A percentile compares a stretch with the other conserved stretches of the same genome.
These are phyloP conservation scores for Sphagnum contortum DNA, from an alignment of 225 moss, liverwort and hornwort genomes.

Conservation along the genomic window DNA sequence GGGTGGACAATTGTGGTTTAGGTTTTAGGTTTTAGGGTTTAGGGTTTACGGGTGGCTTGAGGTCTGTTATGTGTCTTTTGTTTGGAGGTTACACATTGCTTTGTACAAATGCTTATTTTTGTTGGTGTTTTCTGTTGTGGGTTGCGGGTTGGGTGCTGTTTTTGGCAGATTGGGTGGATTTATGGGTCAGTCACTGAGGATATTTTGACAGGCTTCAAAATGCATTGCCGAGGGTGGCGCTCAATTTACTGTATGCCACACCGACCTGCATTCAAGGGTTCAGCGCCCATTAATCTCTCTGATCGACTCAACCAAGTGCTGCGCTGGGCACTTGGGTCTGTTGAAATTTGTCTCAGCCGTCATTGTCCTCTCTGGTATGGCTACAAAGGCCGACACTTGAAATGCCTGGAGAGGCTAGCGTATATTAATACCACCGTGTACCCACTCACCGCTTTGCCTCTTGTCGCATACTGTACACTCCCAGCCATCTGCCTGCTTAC, in stretches of 20 bases:
- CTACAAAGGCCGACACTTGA: conserved; percentile 58
- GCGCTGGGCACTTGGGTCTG: conserved; percentile 82
- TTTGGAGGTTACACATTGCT: too few relatives aligned
- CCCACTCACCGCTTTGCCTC: conserved; percentile 69
- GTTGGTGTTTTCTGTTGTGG: too few relatives aligned
- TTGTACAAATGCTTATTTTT: too few relatives aligned
- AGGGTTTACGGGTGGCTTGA: too few relatives aligned
- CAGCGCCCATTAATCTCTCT: conserved; percentile 72
- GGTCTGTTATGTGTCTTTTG: too few relatives aligned
- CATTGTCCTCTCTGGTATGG: conserved; percentile 92
- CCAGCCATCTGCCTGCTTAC: conserved; percentile 82
- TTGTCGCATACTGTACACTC: conserved; percentile 76
- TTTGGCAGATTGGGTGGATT: conserved; percentile 77
- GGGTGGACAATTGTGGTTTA: too few relatives aligned
- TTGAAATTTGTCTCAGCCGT: conserved; percentile 76
- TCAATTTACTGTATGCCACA: conserved; percentile 86
- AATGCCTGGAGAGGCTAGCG: conserved; percentile 66
- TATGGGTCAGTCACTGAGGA: conserved; percentile 93
- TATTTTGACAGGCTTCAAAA: conserved; percentile 82
- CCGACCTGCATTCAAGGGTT: conserved; percentile 82
- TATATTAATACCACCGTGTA: conserved; percentile 88
- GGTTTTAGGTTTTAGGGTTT: too few relatives aligned
- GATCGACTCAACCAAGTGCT: conserved; percentile 85
- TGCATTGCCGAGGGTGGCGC: conserved; percentile 90
- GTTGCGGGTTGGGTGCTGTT: too few relatives aligned